Evolutionary conservation across 176 grass and related monocot genomes (phyloP).

Genomic region (Juncus inflexus): DNA sequence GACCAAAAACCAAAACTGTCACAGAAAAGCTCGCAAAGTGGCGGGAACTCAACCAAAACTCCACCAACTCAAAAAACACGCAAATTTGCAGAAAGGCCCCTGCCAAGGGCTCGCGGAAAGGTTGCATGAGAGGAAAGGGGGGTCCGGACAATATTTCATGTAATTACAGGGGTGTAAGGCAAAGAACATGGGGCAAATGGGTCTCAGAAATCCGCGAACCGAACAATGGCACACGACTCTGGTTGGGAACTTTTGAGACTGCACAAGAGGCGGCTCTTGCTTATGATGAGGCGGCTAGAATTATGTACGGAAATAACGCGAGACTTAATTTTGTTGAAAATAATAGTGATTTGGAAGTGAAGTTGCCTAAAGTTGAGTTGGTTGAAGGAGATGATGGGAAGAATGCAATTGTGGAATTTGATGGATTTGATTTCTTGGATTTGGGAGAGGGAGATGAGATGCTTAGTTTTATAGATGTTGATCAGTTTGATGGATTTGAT

Average conservation of each 20-base stretch:
- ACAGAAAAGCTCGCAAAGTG: constrained; percentile 22
- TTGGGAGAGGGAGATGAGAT: constrained; percentile 29
- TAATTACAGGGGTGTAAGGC: constrained; percentile 55
- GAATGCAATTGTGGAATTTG: constrained; percentile 2
- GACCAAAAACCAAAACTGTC: constrained; percentile 5
- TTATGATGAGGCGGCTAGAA: constrained; percentile 44
- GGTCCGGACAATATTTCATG: constrained; percentile 33
- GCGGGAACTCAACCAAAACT: constrained; percentile 16
- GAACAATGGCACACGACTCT: constrained; percentile 36
- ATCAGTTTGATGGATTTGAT: constrained; percentile 19
- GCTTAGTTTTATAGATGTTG: constrained; percentile 30
- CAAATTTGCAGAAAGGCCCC: constrained; percentile 1
- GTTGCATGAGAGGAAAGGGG: constrained; percentile 30
- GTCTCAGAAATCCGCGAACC: constrained; percentile 60
- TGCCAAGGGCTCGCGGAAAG: constrained; percentile 21
- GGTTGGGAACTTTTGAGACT: constrained; percentile 60
- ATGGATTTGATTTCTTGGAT: not conserved
- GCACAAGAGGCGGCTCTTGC: constrained; percentile 49
- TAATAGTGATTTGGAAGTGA: not conserved
- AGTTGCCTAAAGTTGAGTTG: constrained; percentile 4
- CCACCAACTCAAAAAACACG: not conserved
- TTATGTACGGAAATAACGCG: constrained; percentile 33
- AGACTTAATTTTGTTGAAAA: constrained; percentile 37
- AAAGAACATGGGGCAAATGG: constrained; percentile 70
- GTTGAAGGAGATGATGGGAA: constrained; percentile 20